phyloP scores from a whole-genome alignment of 495 filamentous ascomycete species.

The Aspergillus diversus region DNA sequence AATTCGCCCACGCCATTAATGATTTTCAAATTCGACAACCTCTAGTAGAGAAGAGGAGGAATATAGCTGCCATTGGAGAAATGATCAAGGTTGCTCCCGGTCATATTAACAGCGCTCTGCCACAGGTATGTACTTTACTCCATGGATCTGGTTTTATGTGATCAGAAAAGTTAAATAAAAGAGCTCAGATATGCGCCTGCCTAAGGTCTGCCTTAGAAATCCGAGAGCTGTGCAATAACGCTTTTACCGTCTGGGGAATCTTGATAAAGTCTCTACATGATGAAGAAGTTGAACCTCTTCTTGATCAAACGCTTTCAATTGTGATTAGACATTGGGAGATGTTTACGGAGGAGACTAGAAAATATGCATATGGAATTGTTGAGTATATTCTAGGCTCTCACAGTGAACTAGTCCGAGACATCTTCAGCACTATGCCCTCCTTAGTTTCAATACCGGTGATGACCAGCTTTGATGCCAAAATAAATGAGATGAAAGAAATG shows the following conservation, averaged over 20 bases:
- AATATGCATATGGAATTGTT: conserved; percentile 62
- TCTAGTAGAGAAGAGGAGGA: conserved; percentile 70
- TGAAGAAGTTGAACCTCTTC: conserved; percentile 73
- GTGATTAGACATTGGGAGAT: conserved; percentile 77
- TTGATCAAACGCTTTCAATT: conserved; percentile 88
- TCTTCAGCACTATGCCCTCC: conserved; percentile 75
- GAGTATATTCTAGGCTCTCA: conserved; percentile 66
- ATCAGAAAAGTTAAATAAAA: conserved; percentile 17
- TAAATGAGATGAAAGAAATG: conserved; percentile 64
- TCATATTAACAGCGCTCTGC: conserved; percentile 75
- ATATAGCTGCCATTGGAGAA: conserved; percentile 80
- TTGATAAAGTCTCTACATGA: conserved; percentile 74
- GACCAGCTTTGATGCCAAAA: conserved; percentile 61
- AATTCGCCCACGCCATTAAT: conserved; percentile 80
- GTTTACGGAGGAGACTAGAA: conserved; percentile 63
- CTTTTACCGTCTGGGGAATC: conserved; percentile 81
- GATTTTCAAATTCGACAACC: conserved; percentile 61
- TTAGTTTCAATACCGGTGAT: conserved; percentile 72
- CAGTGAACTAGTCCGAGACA: conserved; percentile 58
- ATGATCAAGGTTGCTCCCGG: conserved; percentile 76
- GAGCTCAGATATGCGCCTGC: conserved; percentile 75
- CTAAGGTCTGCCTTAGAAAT: conserved; percentile 80
- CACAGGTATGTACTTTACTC: conserved; percentile 63
- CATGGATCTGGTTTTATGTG: neutral
- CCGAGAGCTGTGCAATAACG: conserved; percentile 70